Evolutionary conservation across 1,284 basidiomycete genomes (phyloP).

Genomic region (Paramarasmius palmivorus): DNA sequence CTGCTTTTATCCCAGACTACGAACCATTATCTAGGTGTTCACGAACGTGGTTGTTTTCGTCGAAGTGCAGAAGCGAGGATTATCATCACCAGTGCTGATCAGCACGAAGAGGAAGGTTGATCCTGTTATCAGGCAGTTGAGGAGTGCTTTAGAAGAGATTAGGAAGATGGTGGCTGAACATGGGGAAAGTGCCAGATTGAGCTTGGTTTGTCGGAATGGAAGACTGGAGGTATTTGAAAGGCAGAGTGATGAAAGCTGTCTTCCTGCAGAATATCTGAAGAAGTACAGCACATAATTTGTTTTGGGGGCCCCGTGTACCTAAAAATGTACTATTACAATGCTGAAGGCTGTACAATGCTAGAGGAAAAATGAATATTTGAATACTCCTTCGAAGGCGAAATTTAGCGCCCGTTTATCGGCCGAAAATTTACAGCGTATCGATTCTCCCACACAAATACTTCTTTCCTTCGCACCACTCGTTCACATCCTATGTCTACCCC

Average conservation of each 20-base stretch:
- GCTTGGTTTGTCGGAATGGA: constrained; percentile 44
- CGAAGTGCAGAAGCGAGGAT: constrained; percentile 41
- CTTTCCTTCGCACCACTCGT: too few relatives aligned
- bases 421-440: too few relatives aligned
- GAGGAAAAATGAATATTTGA: too few relatives aligned
- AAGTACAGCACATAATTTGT: too few relatives aligned
- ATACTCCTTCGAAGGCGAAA: too few relatives aligned
- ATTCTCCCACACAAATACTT: too few relatives aligned
- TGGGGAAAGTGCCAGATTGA: constrained; percentile 43
- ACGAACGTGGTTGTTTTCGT: constrained; percentile 46
- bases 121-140: constrained; percentile 39
- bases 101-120: constrained; percentile 30
- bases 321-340: neutral
- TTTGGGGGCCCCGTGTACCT: neutral
- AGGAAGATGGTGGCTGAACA: constrained; percentile 38
- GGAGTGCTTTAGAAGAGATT: constrained; percentile 38
- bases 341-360: neutral
- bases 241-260: constrained; percentile 32
- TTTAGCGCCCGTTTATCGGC: too few relatives aligned
- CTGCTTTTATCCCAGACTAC: constrained; percentile 58
- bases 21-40: constrained; percentile 49
- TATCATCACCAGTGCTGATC: constrained; percentile 30
- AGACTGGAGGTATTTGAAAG: constrained; percentile 43
- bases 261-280: constrained; percentile 40
- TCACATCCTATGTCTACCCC: too few relatives aligned